Conservation (phyloP, 192 early-diverging fungal species). For the Entomortierella chlamydospora region DNA sequence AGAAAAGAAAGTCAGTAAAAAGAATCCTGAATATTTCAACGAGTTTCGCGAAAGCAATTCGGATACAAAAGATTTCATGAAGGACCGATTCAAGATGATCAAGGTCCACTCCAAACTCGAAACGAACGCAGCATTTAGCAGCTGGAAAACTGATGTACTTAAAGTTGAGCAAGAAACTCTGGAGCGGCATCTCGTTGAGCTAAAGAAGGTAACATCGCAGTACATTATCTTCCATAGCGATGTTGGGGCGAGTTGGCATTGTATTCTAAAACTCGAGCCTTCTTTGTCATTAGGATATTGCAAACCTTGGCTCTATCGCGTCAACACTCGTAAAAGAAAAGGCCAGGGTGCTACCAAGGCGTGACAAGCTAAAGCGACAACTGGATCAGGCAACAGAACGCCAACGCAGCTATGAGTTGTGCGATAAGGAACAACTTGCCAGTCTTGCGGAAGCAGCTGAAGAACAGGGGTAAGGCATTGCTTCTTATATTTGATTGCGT, state of each 20-base stretch:
- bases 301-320: slow-evolving; percentile 2
- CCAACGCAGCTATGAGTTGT: slow-evolving; percentile 24
- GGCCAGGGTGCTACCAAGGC: slow-evolving; percentile 15
- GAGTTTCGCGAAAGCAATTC: slow-evolving; percentile 39
- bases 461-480: slow-evolving; percentile 38
- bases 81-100: slow-evolving; percentile 43
- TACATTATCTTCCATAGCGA: not conserved
- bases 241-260: not conserved
- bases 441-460: slow-evolving; percentile 46
- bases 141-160: slow-evolving; percentile 12
- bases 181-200: slow-evolving; percentile 27
- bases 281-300: slow-evolving; percentile 23
- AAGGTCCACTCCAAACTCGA: slow-evolving; percentile 34
- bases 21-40: slow-evolving; percentile 39
- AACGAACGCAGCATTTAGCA: slow-evolving; percentile 17
- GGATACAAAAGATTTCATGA: slow-evolving; percentile 44
- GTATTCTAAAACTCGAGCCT: too few species aligned
- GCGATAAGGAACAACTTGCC: slow-evolving; percentile 42
- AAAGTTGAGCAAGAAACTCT: slow-evolving; percentile 27
- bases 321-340: slow-evolving; percentile 17
- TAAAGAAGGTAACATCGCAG: slow-evolving; percentile 18
- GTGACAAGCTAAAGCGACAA: slow-evolving; percentile 19
- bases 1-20: slow-evolving; percentile 23
- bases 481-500: not conserved
- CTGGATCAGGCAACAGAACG: slow-evolving; percentile 25